Evolutionary conservation across 2,329 filamentous ascomycete genomes (phyloP), one percentile per base, ranked within the genome.

Genomic region (Podosphaera leucotricha): DNA sequence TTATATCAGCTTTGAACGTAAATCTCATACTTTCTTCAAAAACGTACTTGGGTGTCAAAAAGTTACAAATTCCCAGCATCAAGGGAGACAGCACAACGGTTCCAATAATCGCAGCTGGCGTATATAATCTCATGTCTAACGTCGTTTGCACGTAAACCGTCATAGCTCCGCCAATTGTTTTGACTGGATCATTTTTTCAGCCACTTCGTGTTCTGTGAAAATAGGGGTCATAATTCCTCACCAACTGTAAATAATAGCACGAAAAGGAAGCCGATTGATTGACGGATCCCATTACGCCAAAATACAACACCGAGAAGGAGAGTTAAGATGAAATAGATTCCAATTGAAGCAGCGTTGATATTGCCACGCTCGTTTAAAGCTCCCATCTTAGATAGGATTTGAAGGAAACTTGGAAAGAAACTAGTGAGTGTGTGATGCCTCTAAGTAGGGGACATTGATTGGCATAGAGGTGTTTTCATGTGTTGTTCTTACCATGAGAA

Each of bases 321-420:
- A 16, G 43, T 44, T 20, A 44, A 26, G 24, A 44, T 39, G 8
- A 44, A 26, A 35, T 44, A 44, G n/a, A 44, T 39, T 5, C 35
- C 43, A 5, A 44, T 39, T 30, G 43, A 38, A 7, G 43, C 43
- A 19, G 43, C 43, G 30, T 44, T 44, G 22, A 44, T 39, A 8
- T 44, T 36, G 22, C 43, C 43, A 6, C 43, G 35, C 18, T 44
- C 43, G 24, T 44, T 44, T 22, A 44, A 28, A 18, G 42, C 13
- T 15, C 28, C 28, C 42, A 43, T 43, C 28, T 33, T 33, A 13
- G 15, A 33, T 3, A 33, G 10, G 4, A 13, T 7, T 6, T 13
- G 11, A 13, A n/a, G 28, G 28, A 33, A n/a, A 33, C 15, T 33
- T n/a, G 28, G 10, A 33, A 33, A 7, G 28, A 33, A 33, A 33